Evolutionary conservation across 1,284 basidiomycete genomes (phyloP).

Genomic region (Hemileia vastatrix): DNA sequence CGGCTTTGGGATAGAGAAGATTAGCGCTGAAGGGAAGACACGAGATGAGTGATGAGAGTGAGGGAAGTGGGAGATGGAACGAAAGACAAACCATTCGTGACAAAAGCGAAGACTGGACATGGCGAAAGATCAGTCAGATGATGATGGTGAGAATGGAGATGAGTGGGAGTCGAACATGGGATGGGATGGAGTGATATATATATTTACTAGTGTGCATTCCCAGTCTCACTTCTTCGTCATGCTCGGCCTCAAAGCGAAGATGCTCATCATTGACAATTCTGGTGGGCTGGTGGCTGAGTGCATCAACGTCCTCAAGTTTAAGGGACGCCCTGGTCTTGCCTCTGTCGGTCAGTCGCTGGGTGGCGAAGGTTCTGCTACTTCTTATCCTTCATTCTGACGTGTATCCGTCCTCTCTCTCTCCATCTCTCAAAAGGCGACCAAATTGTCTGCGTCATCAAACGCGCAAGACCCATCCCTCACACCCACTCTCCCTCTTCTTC

Average conservation of each 20-base stretch:
- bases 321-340: slow-evolving; percentile 67
- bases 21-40: not conserved
- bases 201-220: too few relatives aligned
- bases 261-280: slow-evolving; percentile 92
- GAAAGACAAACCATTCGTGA: slow-evolving; percentile 10
- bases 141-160: too few relatives aligned
- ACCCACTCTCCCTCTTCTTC: slow-evolving; percentile 18
- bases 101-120: slow-evolving; percentile 21
- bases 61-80: not conserved
- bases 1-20: slow-evolving; percentile 52
- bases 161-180: too few relatives aligned
- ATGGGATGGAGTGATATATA: too few relatives aligned
- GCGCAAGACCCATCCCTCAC: slow-evolving; percentile 64
- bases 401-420: too few relatives aligned
- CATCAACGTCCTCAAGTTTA: slow-evolving; percentile 92
- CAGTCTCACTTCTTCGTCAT: too few relatives aligned
- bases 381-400: too few relatives aligned
- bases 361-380: too few relatives aligned
- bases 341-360: slow-evolving; percentile 49
- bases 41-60: not conserved
- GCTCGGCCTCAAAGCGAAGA: too few relatives aligned
- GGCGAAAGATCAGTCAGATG: too few relatives aligned
- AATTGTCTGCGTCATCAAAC: slow-evolving; percentile 91
- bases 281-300: slow-evolving; percentile 91
- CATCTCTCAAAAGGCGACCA: too few relatives aligned